Evolutionary conservation across 129 eudicot species (phyloP).

Genomic region (Erigeron canadensis): DNA sequence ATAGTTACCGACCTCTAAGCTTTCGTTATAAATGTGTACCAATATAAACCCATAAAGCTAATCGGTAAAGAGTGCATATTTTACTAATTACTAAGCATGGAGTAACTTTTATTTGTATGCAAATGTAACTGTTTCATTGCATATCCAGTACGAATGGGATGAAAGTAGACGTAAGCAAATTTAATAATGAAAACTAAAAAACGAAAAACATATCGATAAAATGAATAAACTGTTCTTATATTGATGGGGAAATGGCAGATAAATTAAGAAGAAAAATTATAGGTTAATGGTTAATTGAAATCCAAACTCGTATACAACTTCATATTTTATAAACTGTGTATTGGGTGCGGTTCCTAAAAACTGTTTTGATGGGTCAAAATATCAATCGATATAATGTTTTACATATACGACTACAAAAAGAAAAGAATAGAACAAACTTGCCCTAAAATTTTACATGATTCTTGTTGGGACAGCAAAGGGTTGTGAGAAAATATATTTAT

Average conservation of each 20-base stretch:
- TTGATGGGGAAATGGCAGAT: too few species aligned
- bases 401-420: slow-evolving; percentile 25
- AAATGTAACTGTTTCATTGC: neutral
- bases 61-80: slow-evolving; percentile 1
- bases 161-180: too few species aligned
- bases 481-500: slow-evolving; percentile 9
- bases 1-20: slow-evolving; percentile 20
- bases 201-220: too few species aligned
- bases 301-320: too few species aligned
- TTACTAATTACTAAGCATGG: neutral
- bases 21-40: slow-evolving; percentile 19
- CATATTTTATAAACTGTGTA: too few species aligned
- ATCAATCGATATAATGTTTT: slow-evolving; percentile 5
- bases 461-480: neutral
- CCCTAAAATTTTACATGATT: slow-evolving; percentile 10
- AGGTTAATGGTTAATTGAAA: too few species aligned
- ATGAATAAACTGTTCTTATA: too few species aligned
- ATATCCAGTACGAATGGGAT: too few species aligned
- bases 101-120: neutral
- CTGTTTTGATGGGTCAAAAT: slow-evolving; percentile 23
- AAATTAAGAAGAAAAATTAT: too few species aligned
- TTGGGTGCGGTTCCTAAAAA: too few species aligned
- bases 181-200: neutral
- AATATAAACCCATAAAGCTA: slow-evolving; percentile 5
- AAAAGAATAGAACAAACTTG: slow-evolving; percentile 22